These are phyloP conservation scores for Geoglossum glabrum DNA, from an alignment of 495 filamentous ascomycete genomes.

Conservation along the genomic window DNA sequence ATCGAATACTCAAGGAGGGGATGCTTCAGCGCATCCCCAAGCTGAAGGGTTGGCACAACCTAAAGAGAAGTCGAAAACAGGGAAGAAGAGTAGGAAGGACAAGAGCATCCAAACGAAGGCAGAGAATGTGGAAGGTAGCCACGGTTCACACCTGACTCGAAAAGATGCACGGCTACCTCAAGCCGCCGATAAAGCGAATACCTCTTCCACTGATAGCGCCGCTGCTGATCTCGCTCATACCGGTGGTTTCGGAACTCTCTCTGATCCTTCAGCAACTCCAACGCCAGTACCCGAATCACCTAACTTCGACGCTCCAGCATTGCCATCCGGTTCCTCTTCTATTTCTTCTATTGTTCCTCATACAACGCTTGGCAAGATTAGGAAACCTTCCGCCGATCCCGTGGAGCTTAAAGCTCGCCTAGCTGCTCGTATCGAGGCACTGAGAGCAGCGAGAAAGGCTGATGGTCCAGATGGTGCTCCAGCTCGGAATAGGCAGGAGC, in stretches of 20 bases:
- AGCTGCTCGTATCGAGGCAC: slow-evolving; percentile 55
- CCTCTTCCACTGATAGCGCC: slow-evolving; percentile 29
- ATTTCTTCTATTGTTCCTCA: slow-evolving; percentile 48
- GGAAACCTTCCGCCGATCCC: slow-evolving; percentile 35
- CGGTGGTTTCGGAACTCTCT: slow-evolving; percentile 21
- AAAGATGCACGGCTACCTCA: not conserved
- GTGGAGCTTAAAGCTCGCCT: slow-evolving; percentile 54
- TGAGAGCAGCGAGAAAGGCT: slow-evolving; percentile 65
- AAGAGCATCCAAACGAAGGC: slow-evolving; percentile 8
- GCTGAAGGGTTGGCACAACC: slow-evolving; percentile 11
- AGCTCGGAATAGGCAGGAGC: slow-evolving; percentile 63
- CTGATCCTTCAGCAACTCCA: slow-evolving; percentile 26
- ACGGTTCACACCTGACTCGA: not conserved
- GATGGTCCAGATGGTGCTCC: slow-evolving; percentile 60
- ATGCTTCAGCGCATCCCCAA: not conserved
- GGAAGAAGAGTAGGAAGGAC: slow-evolving; percentile 10
- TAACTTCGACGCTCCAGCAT: slow-evolving; percentile 37
- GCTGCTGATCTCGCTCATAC: slow-evolving; percentile 24
- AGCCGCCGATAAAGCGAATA: slow-evolving; percentile 9
- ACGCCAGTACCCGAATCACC: slow-evolving; percentile 40
- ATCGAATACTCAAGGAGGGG: not conserved
- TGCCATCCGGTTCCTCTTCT: slow-evolving; percentile 46
- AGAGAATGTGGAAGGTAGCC: not conserved
- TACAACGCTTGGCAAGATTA: slow-evolving; percentile 30
- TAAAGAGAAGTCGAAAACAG: slow-evolving; percentile 14